These are phyloP conservation scores for Ophiocordyceps camponoti-floridani DNA, from an alignment of 2,329 filamentous ascomycete genomes.

Conservation along the genomic window DNA sequence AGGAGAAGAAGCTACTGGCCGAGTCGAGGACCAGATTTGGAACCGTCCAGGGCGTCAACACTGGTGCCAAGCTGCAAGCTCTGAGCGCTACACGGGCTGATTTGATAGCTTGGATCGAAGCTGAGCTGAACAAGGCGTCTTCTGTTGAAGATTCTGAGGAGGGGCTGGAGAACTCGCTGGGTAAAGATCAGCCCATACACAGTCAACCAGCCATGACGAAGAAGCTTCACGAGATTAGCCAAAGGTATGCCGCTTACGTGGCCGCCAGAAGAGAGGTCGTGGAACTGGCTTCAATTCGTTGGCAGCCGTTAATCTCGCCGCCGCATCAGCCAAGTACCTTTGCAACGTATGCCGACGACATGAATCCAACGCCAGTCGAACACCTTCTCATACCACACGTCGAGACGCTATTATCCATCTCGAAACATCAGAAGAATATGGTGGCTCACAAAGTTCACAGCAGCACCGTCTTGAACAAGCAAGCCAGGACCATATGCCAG, in stretches of 20 bases:
- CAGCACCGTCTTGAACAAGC: constrained; percentile 27
- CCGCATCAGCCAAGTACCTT: constrained; percentile 4
- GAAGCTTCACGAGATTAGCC: constrained; percentile 28
- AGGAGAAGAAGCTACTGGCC: constrained; percentile 36
- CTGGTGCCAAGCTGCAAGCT: constrained; percentile 28
- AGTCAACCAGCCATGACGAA: constrained; percentile 15
- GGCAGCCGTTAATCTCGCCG: constrained; percentile 10
- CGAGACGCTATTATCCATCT: constrained; percentile 30
- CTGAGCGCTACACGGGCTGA: constrained; percentile 37
- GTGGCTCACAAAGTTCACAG: constrained; percentile 42
- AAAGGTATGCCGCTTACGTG: constrained; percentile 36
- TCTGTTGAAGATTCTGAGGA: constrained; percentile 15
- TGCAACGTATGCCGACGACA: constrained; percentile 3
- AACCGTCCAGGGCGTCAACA: constrained; percentile 17
- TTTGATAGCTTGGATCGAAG: constrained; percentile 48
- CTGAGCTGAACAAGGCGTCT: constrained; percentile 36
- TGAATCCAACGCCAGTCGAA: constrained; percentile 8
- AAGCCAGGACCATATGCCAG: constrained; percentile 31
- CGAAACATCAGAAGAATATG: constrained; percentile 36
- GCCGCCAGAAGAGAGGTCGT: constrained; percentile 29
- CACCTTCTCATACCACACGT: constrained; percentile 39
- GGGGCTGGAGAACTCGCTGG: constrained; percentile 3
- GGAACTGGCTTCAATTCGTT: constrained; percentile 15
- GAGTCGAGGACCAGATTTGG: constrained; percentile 23
- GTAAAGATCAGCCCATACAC: constrained; percentile 4